phyloP scores from a whole-genome alignment of 2,329 filamentous ascomycete genomes.

The Aspergillus novofumigatus region DNA sequence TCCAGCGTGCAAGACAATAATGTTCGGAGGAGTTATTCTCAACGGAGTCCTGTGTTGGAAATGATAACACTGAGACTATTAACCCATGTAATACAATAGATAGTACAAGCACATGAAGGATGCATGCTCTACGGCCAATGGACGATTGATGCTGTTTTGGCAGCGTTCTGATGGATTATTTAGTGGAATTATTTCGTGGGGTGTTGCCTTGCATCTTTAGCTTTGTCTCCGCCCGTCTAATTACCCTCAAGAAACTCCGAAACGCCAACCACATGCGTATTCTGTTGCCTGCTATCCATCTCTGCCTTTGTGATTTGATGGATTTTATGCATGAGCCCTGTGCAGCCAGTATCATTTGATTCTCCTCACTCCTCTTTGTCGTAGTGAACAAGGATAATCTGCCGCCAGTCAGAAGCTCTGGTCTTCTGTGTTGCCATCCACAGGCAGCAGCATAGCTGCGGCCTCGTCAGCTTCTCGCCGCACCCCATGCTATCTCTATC shows the following conservation, averaged over 20 bases:
- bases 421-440: not conserved
- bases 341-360: not conserved
- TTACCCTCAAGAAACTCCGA: not conserved
- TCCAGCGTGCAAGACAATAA: not conserved
- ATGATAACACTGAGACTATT: not conserved
- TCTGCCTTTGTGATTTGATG: not conserved
- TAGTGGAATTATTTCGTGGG: too few relatives aligned
- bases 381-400: not conserved
- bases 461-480: not conserved
- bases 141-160: not conserved
- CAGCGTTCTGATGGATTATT: too few relatives aligned
- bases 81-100: not conserved
- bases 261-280: not conserved
- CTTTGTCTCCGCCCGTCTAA: not conserved
- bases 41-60: not conserved
- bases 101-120: not conserved
- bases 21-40: not conserved
- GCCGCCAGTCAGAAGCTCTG: not conserved
- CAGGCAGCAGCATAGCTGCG: not conserved
- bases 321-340: slow-evolving; percentile 2
- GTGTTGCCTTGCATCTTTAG: not conserved
- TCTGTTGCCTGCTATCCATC: slow-evolving; percentile 10
- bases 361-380: not conserved
- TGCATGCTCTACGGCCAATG: not conserved
- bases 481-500: not conserved